Evolutionary conservation across 176 grass and related monocot species (phyloP), one percentile per base, ranked within the genome.

Genomic region (Areca catechu): DNA sequence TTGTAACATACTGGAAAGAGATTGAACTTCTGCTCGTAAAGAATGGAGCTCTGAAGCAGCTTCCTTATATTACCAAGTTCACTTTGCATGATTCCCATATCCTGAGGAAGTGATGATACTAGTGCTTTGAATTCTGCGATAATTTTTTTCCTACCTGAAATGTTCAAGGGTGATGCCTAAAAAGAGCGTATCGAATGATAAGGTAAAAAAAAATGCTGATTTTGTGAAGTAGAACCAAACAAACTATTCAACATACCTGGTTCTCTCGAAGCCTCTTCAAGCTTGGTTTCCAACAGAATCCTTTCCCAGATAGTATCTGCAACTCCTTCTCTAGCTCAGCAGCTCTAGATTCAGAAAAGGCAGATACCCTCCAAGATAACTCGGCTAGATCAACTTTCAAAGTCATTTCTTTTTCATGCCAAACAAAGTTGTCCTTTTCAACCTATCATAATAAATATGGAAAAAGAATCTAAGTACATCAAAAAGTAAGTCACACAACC

Each of bases 251-350:
- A 58, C 43, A 55, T 79, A 93, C 94, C 84, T 93, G 88, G 88
- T 98, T 89, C 94, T 80, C 81, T 88, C 24, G 72, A 78, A 77
- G 79, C 84, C 71, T 92, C 84, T 72, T 89, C 84, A 28, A 98
- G 81, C 80, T 89, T 98, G 62, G 61, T 50, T 53, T 73, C 57
- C 54, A 93, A 66, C 66, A 86, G 70, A 75, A 74, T 30, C 65
- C 79, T 98, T 83, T 86, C 81, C 66, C 65, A 57, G 60, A 48
- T 67, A 93, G 29, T 74, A 83, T 93, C 65, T 85, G 75, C 54
- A 83, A 51, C 63, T 77, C 60, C 15, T 85, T 71, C 71, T 93
- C 79, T 61, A 98, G 79, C 62, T 93, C 84, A 66, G 73, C 68
- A 78, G 86, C 70, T 58, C 79, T 93, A 49, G 78, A 75, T 18